A percentile compares a stretch with the other conserved stretches of the same genome.
Conservation (phyloP, 2,329 filamentous ascomycete species). For the Juglanconis sp. region DNA sequence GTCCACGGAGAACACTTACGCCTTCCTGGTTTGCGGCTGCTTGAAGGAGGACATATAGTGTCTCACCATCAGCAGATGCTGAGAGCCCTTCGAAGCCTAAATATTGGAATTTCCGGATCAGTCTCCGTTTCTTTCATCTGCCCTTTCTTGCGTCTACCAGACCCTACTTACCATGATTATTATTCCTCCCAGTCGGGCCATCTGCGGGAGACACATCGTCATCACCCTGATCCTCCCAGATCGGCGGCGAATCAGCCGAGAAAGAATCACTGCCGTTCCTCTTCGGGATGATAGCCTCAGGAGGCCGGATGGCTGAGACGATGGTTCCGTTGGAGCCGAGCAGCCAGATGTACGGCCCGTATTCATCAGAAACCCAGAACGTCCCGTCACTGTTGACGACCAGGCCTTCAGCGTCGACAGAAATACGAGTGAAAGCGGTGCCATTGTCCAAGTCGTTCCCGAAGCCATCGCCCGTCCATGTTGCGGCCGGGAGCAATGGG, state of each 20-base stretch:
- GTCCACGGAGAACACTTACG: conserved; percentile 38
- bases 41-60: conserved; percentile 64
- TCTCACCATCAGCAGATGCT: conserved; percentile 58
- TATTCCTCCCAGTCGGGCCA: conserved; percentile 60
- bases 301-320: conserved; percentile 61
- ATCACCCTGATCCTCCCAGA: conserved; percentile 36
- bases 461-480: conserved; percentile 66
- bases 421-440: conserved; percentile 41
- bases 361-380: conserved; percentile 71
- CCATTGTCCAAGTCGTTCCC: conserved; percentile 59
- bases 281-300: conserved; percentile 60
- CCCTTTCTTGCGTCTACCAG: neutral
- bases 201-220: conserved; percentile 46
- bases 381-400: conserved; percentile 56
- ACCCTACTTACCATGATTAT: conserved; percentile 53
- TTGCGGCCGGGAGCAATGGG: conserved; percentile 59
- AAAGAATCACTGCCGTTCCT: conserved; percentile 59
- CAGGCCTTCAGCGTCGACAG: conserved; percentile 65
- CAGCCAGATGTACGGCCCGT: conserved; percentile 67
- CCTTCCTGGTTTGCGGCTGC: conserved; percentile 58
- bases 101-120: no score
- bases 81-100: conserved; percentile 65
- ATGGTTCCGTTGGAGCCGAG: conserved; percentile 58
- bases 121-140: no score
- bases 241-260: conserved; percentile 39